A percentile compares a stretch with the other conserved stretches of the same genome.
Evolutionary conservation across 352 stramenopile genomes (phyloP).

Genomic region (Phytophthora europaea): DNA sequence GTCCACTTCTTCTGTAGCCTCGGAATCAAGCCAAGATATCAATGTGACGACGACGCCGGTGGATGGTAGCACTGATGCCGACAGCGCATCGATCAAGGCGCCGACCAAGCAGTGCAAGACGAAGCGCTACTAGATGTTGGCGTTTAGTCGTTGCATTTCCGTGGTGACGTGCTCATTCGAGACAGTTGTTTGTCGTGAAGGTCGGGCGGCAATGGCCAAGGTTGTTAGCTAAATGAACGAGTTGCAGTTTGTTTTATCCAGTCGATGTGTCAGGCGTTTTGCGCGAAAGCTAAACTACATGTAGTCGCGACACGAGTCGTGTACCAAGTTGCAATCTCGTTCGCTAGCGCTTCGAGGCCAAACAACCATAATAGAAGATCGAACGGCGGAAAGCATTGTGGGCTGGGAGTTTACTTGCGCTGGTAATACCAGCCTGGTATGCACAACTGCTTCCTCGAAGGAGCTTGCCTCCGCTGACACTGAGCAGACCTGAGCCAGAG

Average conservation of each 20-base stretch:
- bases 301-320: no score
- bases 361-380: no score
- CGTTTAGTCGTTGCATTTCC: conserved; percentile 6
- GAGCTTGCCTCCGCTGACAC: no score
- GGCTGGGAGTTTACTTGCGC: no score
- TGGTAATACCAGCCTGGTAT: no score
- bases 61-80: neutral
- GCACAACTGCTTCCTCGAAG: no score
- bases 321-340: no score
- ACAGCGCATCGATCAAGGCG: conserved; percentile 1
- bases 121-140: conserved; percentile 6
- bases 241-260: neutral
- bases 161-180: neutral
- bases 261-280: no score
- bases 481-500: neutral
- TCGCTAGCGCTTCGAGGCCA: no score
- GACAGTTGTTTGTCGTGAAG: neutral
- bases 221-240: conserved; percentile 2
- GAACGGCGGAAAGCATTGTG: no score
- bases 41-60: neutral
- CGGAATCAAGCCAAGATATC: conserved; percentile 2
- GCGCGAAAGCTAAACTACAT: no score
- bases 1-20: neutral
- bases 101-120: conserved; percentile 17
- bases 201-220: neutral